Evolutionary conservation across 768 basidiomycete genomes (phyloP).

Genomic region (Leucosporidium scottii): DNA sequence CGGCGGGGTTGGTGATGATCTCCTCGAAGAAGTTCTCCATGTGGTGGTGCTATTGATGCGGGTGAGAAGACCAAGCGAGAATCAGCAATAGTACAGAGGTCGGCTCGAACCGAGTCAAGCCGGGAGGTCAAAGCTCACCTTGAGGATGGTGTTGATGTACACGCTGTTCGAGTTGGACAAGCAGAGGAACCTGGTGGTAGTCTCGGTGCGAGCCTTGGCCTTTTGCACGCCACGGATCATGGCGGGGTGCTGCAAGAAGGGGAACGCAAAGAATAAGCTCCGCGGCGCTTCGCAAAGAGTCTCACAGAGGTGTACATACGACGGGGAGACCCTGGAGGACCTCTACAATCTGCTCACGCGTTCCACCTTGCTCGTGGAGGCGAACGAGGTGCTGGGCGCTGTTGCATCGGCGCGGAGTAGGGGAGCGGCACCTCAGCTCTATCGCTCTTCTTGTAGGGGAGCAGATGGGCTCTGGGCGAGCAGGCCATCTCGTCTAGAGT

Average conservation of each 20-base stretch:
- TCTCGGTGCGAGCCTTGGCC: conserved; percentile 58
- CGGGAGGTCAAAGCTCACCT: conserved; percentile 48
- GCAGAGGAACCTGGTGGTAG: conserved; percentile 70
- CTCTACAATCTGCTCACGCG: conserved; percentile 64
- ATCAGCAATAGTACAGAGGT: no score
- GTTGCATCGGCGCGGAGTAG: conserved; percentile 42
- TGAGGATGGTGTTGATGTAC: conserved; percentile 81
- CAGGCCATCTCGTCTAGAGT: no score
- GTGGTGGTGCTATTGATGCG: conserved; percentile 58
- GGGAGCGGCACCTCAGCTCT: no score
- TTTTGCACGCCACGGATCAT: conserved; percentile 82
- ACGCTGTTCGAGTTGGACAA: conserved; percentile 90
- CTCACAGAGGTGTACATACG: conserved; percentile 49
- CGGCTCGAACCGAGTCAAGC: background rate
- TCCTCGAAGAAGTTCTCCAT: conserved; percentile 67
- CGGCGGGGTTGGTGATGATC: conserved; percentile 86
- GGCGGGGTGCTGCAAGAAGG: conserved; percentile 71
- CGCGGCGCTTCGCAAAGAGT: background rate
- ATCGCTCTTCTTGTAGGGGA: no score
- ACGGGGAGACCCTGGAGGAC: conserved; percentile 78
- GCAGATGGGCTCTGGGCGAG: background rate
- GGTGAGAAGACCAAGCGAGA: background rate
- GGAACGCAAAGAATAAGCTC: background rate
- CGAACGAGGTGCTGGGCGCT: conserved; percentile 61
- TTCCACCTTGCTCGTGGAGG: conserved; percentile 62